These are phyloP conservation scores for Leccinum incarnatum DNA, from an alignment of 768 basidiomycete species.

Conservation along the genomic window DNA sequence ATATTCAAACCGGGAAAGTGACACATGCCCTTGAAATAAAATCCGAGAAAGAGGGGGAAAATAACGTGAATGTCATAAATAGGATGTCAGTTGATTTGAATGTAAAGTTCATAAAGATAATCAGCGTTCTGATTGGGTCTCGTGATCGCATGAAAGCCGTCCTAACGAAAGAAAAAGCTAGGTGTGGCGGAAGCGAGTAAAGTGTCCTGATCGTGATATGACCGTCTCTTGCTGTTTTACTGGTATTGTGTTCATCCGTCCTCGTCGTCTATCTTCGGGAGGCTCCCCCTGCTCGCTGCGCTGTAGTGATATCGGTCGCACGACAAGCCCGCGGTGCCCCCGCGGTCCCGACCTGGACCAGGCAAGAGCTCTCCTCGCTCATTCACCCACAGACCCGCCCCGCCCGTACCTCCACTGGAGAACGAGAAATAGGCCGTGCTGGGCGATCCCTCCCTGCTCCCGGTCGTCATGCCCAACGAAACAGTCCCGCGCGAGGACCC, in stretches of 20 bases:
- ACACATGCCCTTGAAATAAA: not conserved
- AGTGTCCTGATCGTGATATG: not conserved
- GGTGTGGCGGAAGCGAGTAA: constrained; percentile 1
- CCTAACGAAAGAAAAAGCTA: not conserved
- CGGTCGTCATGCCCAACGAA: not conserved
- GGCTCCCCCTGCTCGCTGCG: constrained; percentile 13
- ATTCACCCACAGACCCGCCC: constrained; percentile 17
- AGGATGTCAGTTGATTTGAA: constrained; percentile 9
- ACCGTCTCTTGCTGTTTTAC: not conserved
- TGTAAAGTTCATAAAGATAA: constrained; percentile 26
- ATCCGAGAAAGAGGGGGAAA: not conserved
- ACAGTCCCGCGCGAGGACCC: not conserved
- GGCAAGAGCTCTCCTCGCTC: constrained; percentile 29
- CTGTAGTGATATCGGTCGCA: constrained; percentile 16
- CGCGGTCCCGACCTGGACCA: not conserved
- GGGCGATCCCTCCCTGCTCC: constrained; percentile 12
- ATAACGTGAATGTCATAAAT: constrained; percentile 27
- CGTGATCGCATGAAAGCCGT: constrained; percentile 10
- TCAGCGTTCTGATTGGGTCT: constrained; percentile 5
- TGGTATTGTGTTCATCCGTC: not conserved
- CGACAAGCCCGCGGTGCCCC: constrained; percentile 7
- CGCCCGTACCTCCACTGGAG: constrained; percentile 20
- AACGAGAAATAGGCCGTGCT: constrained; percentile 28
- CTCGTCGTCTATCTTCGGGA: constrained; percentile 8
- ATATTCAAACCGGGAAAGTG: not conserved